These are phyloP conservation scores for Pythium chondricola DNA, from an alignment of 352 stramenopile genomes.

Conservation along the genomic window DNA sequence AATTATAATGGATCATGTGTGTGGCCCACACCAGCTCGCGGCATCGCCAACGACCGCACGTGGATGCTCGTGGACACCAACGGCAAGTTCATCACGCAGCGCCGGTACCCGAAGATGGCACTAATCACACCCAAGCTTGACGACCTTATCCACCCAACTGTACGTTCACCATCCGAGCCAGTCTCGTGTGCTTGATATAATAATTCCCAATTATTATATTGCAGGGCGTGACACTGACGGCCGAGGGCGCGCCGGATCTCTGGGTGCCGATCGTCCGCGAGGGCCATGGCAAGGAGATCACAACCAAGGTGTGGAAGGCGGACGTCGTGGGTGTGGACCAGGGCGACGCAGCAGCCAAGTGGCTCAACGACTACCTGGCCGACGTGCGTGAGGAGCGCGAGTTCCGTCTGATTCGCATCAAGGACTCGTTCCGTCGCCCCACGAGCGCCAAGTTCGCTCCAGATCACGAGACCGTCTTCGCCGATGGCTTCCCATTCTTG, in stretches of 20 bases:
- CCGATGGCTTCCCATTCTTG: constrained; percentile 76
- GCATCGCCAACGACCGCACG: constrained; percentile 60
- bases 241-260: constrained; percentile 51
- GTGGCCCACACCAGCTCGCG: constrained; percentile 24
- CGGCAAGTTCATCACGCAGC: constrained; percentile 66
- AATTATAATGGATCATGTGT: too few species aligned
- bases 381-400: constrained; percentile 26
- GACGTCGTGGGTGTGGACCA: constrained; percentile 52
- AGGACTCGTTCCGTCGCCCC: constrained; percentile 46
- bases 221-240: constrained; percentile 50
- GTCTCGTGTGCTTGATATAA: neutral
- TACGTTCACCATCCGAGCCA: constrained; percentile 1
- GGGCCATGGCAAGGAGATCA: constrained; percentile 20
- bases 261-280: constrained; percentile 44
- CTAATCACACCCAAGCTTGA: constrained; percentile 52
- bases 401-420: constrained; percentile 52
- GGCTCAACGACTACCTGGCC: constrained; percentile 52
- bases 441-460: constrained; percentile 60
- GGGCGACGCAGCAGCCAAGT: constrained; percentile 46
- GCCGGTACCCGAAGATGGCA: constrained; percentile 57
- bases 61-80: constrained; percentile 74
- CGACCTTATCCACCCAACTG: constrained; percentile 33
- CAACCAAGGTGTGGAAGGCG: constrained; percentile 59
- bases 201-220: neutral
- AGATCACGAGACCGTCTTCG: constrained; percentile 55